Conservation (phyloP, 2,329 filamentous ascomycete species). For the Keithomyces neogunnii region DNA sequence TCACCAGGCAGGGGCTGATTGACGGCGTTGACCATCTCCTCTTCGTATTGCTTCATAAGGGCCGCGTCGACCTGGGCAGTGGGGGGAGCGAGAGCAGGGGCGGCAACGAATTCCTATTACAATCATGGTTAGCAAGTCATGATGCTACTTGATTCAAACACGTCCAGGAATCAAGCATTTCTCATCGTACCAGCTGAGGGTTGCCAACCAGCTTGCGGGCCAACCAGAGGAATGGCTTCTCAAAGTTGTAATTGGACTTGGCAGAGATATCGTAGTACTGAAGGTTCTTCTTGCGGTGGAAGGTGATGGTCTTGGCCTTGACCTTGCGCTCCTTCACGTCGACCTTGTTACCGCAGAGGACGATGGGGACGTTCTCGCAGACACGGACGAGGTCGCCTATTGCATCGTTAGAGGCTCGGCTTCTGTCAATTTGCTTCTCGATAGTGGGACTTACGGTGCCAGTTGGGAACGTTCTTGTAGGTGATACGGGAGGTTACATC, state of each 20-base stretch:
- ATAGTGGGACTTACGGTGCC: constrained; percentile 76
- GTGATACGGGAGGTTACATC: constrained; percentile 98
- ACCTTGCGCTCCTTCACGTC: constrained; percentile 99
- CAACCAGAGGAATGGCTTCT: constrained; percentile 99
- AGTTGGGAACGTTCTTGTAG: constrained; percentile 99
- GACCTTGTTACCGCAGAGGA: constrained; percentile 98
- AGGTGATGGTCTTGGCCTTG: constrained; percentile 99
- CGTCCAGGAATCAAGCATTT: not conserved
- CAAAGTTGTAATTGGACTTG: constrained; percentile 99
- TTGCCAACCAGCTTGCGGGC: constrained; percentile 98
- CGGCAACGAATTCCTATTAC: constrained; percentile 85
- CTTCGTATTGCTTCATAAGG: constrained; percentile 72
- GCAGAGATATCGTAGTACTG: constrained; percentile 99
- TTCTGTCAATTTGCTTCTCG: not conserved
- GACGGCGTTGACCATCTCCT: constrained; percentile 80
- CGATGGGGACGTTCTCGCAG: constrained; percentile 98
- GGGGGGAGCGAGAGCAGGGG: constrained; percentile 86
- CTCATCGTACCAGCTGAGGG: constrained; percentile 33
- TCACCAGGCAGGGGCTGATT: constrained; percentile 86
- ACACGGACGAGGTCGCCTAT: constrained; percentile 95
- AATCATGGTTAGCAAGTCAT: constrained; percentile 16
- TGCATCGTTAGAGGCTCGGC: constrained; percentile 10
- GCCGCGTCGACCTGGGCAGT: constrained; percentile 82
- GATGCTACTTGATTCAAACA: not conserved
- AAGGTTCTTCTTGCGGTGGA: constrained; percentile 99